phyloP scores from a whole-genome alignment of 2,329 filamentous ascomycete genomes.

The Aspergillus sp. region DNA sequence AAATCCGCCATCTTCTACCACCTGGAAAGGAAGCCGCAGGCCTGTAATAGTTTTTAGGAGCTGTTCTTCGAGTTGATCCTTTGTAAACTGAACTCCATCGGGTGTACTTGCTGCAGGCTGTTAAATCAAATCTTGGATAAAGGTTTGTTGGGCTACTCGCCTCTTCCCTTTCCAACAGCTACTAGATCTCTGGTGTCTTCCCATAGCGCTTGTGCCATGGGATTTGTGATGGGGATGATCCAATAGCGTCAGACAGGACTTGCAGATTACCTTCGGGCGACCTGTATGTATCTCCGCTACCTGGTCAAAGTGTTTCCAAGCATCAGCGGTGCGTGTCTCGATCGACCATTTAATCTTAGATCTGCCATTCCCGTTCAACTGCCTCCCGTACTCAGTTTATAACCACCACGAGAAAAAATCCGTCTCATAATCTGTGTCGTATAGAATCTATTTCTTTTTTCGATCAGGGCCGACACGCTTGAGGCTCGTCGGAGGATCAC shows the following conservation, averaged over 20 bases:
- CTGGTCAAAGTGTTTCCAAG: constrained; percentile 1
- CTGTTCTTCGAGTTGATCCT: neutral
- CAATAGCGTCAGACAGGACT: neutral
- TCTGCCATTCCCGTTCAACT: neutral
- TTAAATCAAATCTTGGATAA: neutral
- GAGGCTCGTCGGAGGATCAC: neutral
- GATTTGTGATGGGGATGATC: neutral
- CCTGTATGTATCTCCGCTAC: neutral
- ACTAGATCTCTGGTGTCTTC: neutral
- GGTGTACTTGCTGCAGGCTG: neutral
- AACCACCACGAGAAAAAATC: neutral
- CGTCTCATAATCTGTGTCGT: neutral
- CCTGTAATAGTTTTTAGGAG: neutral
- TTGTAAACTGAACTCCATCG: neutral
- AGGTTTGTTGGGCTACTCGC: neutral
- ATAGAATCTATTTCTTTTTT: constrained; percentile 2
- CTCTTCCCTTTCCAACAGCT: neutral
- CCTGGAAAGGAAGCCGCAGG: neutral
- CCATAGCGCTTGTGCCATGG: neutral
- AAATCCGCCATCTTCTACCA: neutral
- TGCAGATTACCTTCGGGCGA: neutral
- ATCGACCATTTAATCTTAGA: neutral
- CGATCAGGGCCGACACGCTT: neutral
- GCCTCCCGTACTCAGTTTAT: neutral
- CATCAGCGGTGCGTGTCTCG: neutral